phyloP scores from a whole-genome alignment of 1,284 basidiomycete species.

The Sphagnurus paluster region DNA sequence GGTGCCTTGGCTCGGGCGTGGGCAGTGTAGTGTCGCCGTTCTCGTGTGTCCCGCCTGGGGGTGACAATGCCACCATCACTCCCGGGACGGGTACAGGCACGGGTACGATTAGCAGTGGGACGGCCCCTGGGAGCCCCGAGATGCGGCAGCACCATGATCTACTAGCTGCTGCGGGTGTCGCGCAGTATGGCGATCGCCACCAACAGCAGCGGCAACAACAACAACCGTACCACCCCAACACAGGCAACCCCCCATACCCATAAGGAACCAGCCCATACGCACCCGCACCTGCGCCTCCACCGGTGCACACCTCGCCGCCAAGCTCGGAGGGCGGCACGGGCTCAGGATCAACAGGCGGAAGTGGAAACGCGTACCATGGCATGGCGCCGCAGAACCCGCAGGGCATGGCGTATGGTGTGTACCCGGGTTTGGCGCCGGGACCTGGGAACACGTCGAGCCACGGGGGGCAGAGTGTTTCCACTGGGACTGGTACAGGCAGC shows the following conservation, averaged over 20 bases:
- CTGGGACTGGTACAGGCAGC: not conserved
- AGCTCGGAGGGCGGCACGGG: conserved; percentile 2
- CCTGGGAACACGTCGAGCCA: not conserved
- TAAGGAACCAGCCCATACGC: not conserved
- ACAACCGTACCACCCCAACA: not conserved
- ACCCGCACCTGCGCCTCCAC: not conserved
- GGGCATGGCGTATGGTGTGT: not conserved
- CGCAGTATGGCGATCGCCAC: not conserved
- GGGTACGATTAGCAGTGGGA: not conserved
- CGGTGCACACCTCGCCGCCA: not conserved
- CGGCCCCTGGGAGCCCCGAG: not conserved
- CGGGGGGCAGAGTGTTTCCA: not conserved
- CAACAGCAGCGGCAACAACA: not conserved
- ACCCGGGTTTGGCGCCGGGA: not conserved
- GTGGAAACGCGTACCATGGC: conserved; percentile 1
- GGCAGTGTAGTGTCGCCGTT: conserved; percentile 39
- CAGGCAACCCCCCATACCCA: conserved; percentile 2
- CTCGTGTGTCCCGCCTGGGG: too few relatives aligned
- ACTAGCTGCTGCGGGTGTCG: not conserved
- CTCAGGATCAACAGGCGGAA: not conserved
- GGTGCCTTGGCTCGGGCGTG: conserved; percentile 23
- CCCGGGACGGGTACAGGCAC: not conserved
- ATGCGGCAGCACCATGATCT: conserved; percentile 2
- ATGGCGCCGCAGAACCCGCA: not conserved
- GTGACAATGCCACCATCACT: too few relatives aligned